phyloP scores from a whole-genome alignment of 441 rosid genomes.

The Jatropha multifida region DNA sequence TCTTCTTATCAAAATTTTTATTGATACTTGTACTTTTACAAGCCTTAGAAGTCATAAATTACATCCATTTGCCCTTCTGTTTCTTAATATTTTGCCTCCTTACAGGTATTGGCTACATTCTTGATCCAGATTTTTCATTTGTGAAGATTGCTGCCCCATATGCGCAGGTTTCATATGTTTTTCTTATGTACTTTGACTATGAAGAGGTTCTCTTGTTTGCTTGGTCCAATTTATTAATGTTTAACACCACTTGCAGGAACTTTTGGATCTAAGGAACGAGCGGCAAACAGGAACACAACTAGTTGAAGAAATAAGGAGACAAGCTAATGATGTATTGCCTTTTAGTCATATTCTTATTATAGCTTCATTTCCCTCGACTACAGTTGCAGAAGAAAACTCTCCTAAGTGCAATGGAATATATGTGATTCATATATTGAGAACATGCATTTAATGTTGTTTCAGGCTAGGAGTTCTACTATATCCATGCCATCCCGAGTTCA shows the following conservation, averaged over 20 bases:
- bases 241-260: conserved; percentile 58
- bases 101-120: conserved; percentile 83
- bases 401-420: not conserved
- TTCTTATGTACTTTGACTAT: not conserved
- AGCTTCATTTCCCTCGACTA: conserved; percentile 6
- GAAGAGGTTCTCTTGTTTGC: conserved; percentile 7
- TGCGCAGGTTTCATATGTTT: conserved; percentile 60
- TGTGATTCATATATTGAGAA: not conserved
- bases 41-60: not conserved
- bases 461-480: conserved; percentile 80
- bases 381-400: not conserved
- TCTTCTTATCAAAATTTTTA: too few relatives aligned
- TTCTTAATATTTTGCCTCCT: conserved; percentile 10
- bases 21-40: not conserved
- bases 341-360: not conserved
- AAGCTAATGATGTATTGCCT: conserved; percentile 75
- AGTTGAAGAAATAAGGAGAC: conserved; percentile 79
- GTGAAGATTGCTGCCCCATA: conserved; percentile 91
- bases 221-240: conserved; percentile 8
- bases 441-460: conserved; percentile 23
- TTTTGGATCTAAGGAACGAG: conserved; percentile 59
- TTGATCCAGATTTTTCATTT: conserved; percentile 84
- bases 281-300: conserved; percentile 59
- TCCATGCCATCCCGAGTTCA: conserved; percentile 91
- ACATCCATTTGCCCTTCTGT: not conserved